Evolutionary conservation across 2,329 filamentous ascomycete genomes (phyloP), one percentile per base, ranked within the genome.

Genomic region (Cladosporium phlei): DNA sequence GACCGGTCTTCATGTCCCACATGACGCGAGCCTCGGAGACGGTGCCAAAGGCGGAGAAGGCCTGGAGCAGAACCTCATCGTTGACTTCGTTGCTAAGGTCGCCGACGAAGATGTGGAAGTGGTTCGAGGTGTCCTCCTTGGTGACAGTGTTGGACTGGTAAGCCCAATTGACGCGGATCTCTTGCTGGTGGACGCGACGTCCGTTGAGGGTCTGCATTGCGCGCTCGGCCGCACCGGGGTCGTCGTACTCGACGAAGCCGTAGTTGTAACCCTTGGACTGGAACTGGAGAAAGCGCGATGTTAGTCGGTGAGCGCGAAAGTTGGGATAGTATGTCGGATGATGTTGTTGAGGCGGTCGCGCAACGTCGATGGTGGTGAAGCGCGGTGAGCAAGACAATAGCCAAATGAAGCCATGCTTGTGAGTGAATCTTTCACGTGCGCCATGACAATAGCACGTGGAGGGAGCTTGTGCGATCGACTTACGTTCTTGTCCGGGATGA

Each of bases 1-100:
- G 85, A 57, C 93, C 93, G 27, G 93, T 98, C 79, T 98, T 98
- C 93, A 98, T 98, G 68, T 98, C 93, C 93, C 93, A 98, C 93
- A 98, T 98, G 55, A 98, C 93, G 61, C 93, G 89, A 50, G 93
- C 93, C 70, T 98, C 93, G 2, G 93, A 98, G 38, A 98, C 90
- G 10, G 83, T 88, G 30, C 93, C 93, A 67, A 97, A 98, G 34
- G 88, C 88, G 38, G 88, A 94, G 70, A 98, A 98, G 10, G 93
- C 93, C 69, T 96, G 90, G 12, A 86, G 76, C 17, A 98, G 78
- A 43, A 96, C 82, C 63, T 98, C 93, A 60, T 98, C 93, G 60
- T 98, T 98, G 67, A 98, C 93, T 69, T 98, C 93, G 63, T 98
- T 98, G 59, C 90, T 96, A 47, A 98, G 72, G 65, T 98, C 93